Percentiles rank a stretch among this genome's conserved stretches.
These are phyloP conservation scores for Ustilago nuda DNA, from an alignment of 1,284 basidiomycete species.

Conservation along the genomic window DNA sequence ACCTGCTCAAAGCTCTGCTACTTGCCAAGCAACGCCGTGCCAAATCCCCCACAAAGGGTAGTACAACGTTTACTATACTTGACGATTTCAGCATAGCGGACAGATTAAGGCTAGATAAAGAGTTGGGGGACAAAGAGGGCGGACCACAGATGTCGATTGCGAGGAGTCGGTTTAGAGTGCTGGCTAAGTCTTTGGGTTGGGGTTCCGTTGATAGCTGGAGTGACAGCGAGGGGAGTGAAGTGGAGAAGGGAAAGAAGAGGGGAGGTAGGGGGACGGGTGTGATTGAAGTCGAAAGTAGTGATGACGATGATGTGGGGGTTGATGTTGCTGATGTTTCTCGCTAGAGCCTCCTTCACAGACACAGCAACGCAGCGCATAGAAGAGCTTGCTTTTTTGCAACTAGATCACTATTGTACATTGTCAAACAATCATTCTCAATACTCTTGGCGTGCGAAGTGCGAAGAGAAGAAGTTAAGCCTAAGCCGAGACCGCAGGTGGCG, in stretches of 20 bases:
- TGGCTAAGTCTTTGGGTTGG: slow-evolving; percentile 29
- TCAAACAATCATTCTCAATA: not conserved
- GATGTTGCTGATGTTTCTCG: slow-evolving; percentile 33
- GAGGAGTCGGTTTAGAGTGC: not conserved
- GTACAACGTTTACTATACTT: slow-evolving; percentile 1
- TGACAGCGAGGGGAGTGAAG: not conserved
- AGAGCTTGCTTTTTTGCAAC: not conserved
- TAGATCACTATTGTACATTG: slow-evolving; percentile 29
- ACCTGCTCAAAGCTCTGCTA: slow-evolving; percentile 28
- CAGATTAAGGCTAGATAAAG: slow-evolving; percentile 3
- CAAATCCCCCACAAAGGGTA: not conserved
- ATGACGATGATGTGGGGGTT: slow-evolving; percentile 20
- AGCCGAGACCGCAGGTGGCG: slow-evolving; percentile 11
- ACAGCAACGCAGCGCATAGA: not conserved
- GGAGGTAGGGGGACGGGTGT: not conserved
- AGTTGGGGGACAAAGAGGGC: slow-evolving; percentile 13
- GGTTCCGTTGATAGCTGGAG: not conserved
- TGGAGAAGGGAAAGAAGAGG: not conserved
- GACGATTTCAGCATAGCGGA: slow-evolving; percentile 16
- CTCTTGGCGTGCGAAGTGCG: not conserved
- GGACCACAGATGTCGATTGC: not conserved
- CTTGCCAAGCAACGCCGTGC: slow-evolving; percentile 4
- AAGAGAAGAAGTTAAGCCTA: not conserved
- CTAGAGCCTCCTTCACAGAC: not conserved
- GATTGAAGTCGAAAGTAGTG: not conserved